Percentiles rank a stretch among this genome's conserved stretches.
Evolutionary conservation across 1,284 basidiomycete species (phyloP).

Genomic region (Ceratobasidium theobromae): DNA sequence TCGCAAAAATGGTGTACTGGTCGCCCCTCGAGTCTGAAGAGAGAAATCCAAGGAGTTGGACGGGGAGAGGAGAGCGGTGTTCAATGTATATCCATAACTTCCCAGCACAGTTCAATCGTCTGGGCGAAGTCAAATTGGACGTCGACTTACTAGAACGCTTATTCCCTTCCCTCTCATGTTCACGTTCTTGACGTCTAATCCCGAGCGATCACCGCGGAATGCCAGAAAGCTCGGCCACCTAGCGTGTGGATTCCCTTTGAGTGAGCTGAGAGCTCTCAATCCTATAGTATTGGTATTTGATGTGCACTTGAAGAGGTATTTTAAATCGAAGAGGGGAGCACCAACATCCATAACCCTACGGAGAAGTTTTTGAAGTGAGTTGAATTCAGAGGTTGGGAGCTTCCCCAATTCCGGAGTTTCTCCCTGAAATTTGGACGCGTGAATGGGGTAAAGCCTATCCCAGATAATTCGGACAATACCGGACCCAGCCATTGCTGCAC

Average conservation of each 20-base stretch:
- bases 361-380: conserved; percentile 58
- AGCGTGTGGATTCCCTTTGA: conserved; percentile 27
- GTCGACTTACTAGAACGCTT: conserved; percentile 28
- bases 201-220: conserved; percentile 22
- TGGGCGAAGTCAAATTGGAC: not conserved
- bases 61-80: conserved; percentile 20
- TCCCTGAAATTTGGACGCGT: conserved; percentile 24
- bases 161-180: conserved; percentile 28
- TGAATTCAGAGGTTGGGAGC: conserved; percentile 23
- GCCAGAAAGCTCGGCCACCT: conserved; percentile 35
- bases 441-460: conserved; percentile 36
- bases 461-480: conserved; percentile 59
- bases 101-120: not conserved
- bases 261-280: not conserved
- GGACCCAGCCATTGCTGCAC: conserved; percentile 60
- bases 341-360: conserved; percentile 69
- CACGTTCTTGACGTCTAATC: conserved; percentile 12
- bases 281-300: conserved; percentile 29
- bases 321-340: conserved; percentile 58
- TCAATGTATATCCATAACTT: conserved; percentile 37
- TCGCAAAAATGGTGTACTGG: not conserved
- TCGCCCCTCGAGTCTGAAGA: conserved; percentile 9
- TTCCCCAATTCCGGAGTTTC: not conserved
- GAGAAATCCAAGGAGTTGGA: conserved; percentile 19
- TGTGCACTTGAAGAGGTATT: conserved; percentile 60